Percentiles rank a stretch among this genome's conserved stretches.
Conservation (phyloP, 768 basidiomycete species). For the Trametes meyenii region DNA sequence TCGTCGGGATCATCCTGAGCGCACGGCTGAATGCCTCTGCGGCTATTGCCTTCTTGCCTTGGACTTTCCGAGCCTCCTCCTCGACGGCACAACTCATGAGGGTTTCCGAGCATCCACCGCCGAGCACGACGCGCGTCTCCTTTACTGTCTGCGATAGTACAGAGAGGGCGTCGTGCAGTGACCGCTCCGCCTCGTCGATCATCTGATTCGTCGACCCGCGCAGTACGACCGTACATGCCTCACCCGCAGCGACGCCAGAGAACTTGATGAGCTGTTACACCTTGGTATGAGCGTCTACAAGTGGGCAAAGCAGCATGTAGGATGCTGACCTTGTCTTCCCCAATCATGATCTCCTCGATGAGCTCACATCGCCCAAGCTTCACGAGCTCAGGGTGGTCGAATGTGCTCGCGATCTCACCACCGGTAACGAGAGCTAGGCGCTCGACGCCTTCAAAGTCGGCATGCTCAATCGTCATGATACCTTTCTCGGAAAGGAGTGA, state of each 20-base stretch:
- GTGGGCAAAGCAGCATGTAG: neutral
- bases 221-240: constrained; percentile 97
- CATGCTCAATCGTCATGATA: constrained; percentile 96
- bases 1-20: constrained; percentile 92
- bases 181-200: constrained; percentile 98
- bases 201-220: constrained; percentile 98
- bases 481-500: constrained; percentile 92
- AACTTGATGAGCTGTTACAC: constrained; percentile 91
- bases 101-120: constrained; percentile 99
- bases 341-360: constrained; percentile 99
- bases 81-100: constrained; percentile 95
- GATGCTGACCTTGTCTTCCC: constrained; percentile 86
- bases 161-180: constrained; percentile 95
- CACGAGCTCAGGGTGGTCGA: constrained; percentile 89
- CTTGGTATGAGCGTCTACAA: constrained; percentile 5
- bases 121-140: constrained; percentile 92
- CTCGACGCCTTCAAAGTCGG: constrained; percentile 99
- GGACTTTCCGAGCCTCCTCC: constrained; percentile 78
- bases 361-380: constrained; percentile 92
- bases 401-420: constrained; percentile 95
- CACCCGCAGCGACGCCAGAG: constrained; percentile 96
- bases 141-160: constrained; percentile 97
- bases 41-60: constrained; percentile 95
- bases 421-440: constrained; percentile 94
- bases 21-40: constrained; percentile 91